Percentiles rank a stretch among this genome's conserved stretches.
Conservation (phyloP, 257 asterid genomes). For the Nicotiana attenuata region DNA sequence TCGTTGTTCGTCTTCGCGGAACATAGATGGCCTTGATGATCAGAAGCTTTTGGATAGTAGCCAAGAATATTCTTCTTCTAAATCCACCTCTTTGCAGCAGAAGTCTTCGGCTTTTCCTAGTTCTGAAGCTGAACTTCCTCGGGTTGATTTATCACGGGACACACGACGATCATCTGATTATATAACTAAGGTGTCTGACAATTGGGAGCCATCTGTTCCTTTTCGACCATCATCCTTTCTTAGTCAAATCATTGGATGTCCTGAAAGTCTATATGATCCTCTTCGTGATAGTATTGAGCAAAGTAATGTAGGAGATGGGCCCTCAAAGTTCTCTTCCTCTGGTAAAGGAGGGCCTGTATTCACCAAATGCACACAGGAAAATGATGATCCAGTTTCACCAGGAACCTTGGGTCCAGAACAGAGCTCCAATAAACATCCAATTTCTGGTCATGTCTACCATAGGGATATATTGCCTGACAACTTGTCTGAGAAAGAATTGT, state of each 20-base stretch:
- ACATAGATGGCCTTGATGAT: constrained; percentile 23
- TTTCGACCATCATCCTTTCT: constrained; percentile 61
- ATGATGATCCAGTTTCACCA: constrained; percentile 16
- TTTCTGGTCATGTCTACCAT: constrained; percentile 19
- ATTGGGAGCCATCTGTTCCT: constrained; percentile 83
- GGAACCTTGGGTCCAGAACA: constrained; percentile 23
- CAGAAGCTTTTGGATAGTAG: constrained; percentile 29
- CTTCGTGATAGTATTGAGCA: constrained; percentile 38
- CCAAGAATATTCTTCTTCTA: constrained; percentile 35
- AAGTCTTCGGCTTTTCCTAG: constrained; percentile 38
- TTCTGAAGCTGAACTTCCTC: constrained; percentile 37
- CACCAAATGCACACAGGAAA: constrained; percentile 30
- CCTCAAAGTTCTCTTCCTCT: constrained; percentile 29
- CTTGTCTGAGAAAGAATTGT: constrained; percentile 13
- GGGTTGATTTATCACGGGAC: constrained; percentile 24
- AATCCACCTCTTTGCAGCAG: constrained; percentile 35
- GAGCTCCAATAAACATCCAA: constrained; percentile 20
- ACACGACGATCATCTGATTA: constrained; percentile 20
- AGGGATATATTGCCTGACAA: constrained; percentile 11
- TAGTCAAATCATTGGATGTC: constrained; percentile 43
- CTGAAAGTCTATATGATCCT: constrained; percentile 45
- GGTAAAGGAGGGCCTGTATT: constrained; percentile 48
- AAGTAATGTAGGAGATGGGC: constrained; percentile 24
- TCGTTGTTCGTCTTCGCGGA: constrained; percentile 47
- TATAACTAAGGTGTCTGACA: constrained; percentile 25